Evolutionary conservation across 2,329 filamentous ascomycete genomes (phyloP).

Genomic region (Hawksworthiomyces lignivorus): DNA sequence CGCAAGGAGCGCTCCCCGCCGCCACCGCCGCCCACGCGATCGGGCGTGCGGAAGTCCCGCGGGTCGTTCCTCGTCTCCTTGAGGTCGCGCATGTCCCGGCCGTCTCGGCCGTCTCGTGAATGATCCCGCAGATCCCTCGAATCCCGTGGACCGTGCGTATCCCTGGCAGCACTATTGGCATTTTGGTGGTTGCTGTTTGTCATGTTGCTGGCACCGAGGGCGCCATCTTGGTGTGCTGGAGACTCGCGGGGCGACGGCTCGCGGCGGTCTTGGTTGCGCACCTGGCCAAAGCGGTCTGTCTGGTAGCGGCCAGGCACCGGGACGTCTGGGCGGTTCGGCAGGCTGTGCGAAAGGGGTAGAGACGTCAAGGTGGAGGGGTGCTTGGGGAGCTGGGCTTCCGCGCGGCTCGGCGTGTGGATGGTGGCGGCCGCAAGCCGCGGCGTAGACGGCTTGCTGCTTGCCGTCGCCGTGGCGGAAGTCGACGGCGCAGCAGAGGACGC

Average conservation of each 20-base stretch:
- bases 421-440: constrained; percentile 19
- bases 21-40: constrained; percentile 19
- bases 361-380: constrained; percentile 27
- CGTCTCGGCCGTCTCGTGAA: constrained; percentile 22
- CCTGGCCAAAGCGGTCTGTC: constrained; percentile 20
- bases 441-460: constrained; percentile 20
- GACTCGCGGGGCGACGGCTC: constrained; percentile 4
- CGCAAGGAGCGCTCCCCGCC: constrained; percentile 24
- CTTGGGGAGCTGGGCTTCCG: constrained; percentile 9
- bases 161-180: neutral
- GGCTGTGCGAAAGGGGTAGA: constrained; percentile 19
- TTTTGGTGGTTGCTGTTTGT: neutral
- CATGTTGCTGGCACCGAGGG: neutral
- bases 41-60: constrained; percentile 25
- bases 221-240: neutral
- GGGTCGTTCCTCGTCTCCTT: constrained; percentile 31
- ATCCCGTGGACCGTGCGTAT: constrained; percentile 2
- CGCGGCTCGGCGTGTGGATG: constrained; percentile 18
- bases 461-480: neutral
- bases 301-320: constrained; percentile 14
- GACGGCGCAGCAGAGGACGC: neutral
- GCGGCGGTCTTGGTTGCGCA: constrained; percentile 14
- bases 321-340: constrained; percentile 24
- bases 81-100: constrained; percentile 27
- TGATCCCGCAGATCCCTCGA: constrained; percentile 24